Conservation (phyloP, 768 basidiomycete genomes). For the Podaxis sp. region DNA sequence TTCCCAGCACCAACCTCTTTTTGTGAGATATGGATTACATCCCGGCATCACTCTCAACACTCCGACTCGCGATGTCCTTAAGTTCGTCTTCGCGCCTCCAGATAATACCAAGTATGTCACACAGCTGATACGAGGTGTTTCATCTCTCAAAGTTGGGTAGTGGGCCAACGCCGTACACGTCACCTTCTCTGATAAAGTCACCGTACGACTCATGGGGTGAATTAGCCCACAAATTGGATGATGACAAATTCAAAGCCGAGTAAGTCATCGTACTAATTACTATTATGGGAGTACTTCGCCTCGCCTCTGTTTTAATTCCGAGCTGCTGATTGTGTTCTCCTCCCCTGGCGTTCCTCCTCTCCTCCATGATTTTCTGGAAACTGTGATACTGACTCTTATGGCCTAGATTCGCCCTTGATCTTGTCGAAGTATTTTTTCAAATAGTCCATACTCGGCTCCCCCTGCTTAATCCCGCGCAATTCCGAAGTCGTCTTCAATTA, state of each 20-base stretch:
- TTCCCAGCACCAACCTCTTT: constrained; percentile 34
- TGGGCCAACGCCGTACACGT: constrained; percentile 33
- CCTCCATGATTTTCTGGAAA: constrained; percentile 15
- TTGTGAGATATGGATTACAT: constrained; percentile 48
- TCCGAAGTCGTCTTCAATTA: constrained; percentile 68
- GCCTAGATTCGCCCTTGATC: constrained; percentile 83
- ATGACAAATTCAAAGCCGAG: constrained; percentile 79
- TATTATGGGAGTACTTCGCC: constrained; percentile 20
- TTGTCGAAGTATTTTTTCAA: constrained; percentile 94
- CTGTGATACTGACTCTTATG: constrained; percentile 16
- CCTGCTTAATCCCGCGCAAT: constrained; percentile 79
- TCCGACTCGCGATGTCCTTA: constrained; percentile 63
- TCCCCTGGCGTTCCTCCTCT: constrained; percentile 15
- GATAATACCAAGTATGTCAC: constrained; percentile 47
- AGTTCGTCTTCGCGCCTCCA: constrained; percentile 75
- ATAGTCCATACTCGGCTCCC: constrained; percentile 88
- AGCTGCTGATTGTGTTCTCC: constrained; percentile 8
- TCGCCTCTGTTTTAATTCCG: background rate
- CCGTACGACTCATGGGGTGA: constrained; percentile 75
- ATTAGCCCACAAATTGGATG: constrained; percentile 65
- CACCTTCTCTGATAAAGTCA: constrained; percentile 35
- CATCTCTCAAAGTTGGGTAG: constrained; percentile 25
- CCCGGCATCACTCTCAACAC: constrained; percentile 56
- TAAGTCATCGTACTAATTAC: constrained; percentile 47
- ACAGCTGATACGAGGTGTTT: constrained; percentile 16